Conservation (phyloP, 495 filamentous ascomycete genomes). For the Aspergillus baeticus region DNA sequence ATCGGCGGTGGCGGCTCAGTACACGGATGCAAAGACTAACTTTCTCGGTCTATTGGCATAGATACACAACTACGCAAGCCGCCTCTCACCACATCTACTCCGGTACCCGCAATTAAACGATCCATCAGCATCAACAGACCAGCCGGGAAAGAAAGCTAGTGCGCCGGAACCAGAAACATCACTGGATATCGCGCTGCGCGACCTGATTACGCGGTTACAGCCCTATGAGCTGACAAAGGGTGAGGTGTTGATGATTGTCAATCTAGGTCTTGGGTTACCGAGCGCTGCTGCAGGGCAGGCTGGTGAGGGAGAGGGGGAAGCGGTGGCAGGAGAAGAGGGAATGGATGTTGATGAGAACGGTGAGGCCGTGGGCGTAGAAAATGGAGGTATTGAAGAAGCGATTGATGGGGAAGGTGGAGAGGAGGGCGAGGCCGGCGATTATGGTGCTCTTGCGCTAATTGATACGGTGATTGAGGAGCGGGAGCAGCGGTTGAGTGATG, state of each 20-base stretch:
- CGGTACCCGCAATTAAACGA: constrained; percentile 32
- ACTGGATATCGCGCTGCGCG: constrained; percentile 37
- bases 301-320: constrained; percentile 9
- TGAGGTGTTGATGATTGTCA: constrained; percentile 64
- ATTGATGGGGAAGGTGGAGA: constrained; percentile 23
- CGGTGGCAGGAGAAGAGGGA: constrained; percentile 9
- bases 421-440: constrained; percentile 32
- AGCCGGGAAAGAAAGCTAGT: constrained; percentile 17
- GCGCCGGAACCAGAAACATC: constrained; percentile 20
- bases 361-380: constrained; percentile 1
- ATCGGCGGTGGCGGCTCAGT: neutral
- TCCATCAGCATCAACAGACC: constrained; percentile 27
- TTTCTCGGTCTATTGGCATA: constrained; percentile 6
- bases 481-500: constrained; percentile 38
- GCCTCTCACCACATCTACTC: constrained; percentile 39
- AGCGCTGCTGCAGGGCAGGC: neutral
- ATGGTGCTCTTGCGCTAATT: constrained; percentile 37
- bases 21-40: neutral
- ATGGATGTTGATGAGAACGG: constrained; percentile 21
- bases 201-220: constrained; percentile 40
- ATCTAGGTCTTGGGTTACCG: constrained; percentile 48
- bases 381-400: constrained; percentile 14
- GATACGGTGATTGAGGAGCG: constrained; percentile 47
- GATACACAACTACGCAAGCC: constrained; percentile 46
- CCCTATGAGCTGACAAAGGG: constrained; percentile 58